Conservation (phyloP, 495 filamentous ascomycete species). For the Xylaria acuta region DNA sequence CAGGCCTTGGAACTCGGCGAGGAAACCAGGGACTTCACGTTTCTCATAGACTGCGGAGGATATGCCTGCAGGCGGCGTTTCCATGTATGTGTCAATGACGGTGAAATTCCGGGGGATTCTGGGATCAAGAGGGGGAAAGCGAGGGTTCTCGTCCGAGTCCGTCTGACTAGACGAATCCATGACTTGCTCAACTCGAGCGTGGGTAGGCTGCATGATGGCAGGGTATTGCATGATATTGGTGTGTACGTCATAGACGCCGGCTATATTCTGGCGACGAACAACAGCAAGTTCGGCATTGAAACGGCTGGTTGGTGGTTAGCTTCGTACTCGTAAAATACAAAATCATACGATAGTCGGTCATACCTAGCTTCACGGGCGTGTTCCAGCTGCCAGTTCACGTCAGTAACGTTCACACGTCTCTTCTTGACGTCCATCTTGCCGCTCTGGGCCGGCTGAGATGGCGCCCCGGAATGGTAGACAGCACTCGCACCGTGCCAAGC, state of each 20-base stretch:
- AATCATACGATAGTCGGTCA: constrained; percentile 33
- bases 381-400: constrained; percentile 96
- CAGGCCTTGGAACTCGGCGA: constrained; percentile 69
- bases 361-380: constrained; percentile 90
- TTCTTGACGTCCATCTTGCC: constrained; percentile 80
- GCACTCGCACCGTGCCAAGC: constrained; percentile 96
- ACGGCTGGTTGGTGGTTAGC: constrained; percentile 57
- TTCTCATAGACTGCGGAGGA: constrained; percentile 54
- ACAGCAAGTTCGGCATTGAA: constrained; percentile 77
- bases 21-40: constrained; percentile 48
- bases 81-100: constrained; percentile 73
- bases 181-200: constrained; percentile 78
- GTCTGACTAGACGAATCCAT: constrained; percentile 40
- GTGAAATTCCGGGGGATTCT: constrained; percentile 75
- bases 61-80: constrained; percentile 57
- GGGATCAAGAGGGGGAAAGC: constrained; percentile 69
- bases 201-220: constrained; percentile 86
- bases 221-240: constrained; percentile 91
- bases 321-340: constrained; percentile 31
- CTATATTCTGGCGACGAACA: constrained; percentile 68
- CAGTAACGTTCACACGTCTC: constrained; percentile 84
- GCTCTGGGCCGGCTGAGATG: constrained; percentile 75
- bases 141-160: constrained; percentile 34
- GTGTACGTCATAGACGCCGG: constrained; percentile 89
- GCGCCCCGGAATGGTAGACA: constrained; percentile 86